phyloP scores from a whole-genome alignment of 306 rosid genomes.

The Vigna trinervia region DNA sequence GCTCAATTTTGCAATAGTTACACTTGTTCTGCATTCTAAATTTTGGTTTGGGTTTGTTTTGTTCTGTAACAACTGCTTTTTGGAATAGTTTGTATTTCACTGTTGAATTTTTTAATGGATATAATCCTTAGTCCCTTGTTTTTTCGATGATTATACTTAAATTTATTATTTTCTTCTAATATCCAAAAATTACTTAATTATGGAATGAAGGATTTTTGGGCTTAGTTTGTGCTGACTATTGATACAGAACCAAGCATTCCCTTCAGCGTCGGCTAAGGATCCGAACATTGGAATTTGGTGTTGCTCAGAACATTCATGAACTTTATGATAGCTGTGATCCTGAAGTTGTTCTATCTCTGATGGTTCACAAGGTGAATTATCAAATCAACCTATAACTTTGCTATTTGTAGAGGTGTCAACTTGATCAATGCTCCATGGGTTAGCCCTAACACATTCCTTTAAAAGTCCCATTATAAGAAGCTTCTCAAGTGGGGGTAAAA shows the following conservation, averaged over 20 bases:
- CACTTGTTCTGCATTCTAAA: constrained; percentile 27
- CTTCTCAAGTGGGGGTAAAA: no score
- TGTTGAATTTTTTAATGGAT: constrained; percentile 15
- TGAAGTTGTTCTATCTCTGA: constrained; percentile 85
- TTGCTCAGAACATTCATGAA: constrained; percentile 77
- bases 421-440: no score
- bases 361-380: constrained; percentile 84
- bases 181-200: constrained; percentile 40
- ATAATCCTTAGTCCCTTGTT: constrained; percentile 20
- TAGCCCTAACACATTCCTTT: no score
- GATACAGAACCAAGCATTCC: constrained; percentile 71
- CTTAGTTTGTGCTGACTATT: constrained; percentile 44
- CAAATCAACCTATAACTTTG: constrained; percentile 27
- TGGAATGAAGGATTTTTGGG: constrained; percentile 38
- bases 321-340: constrained; percentile 91
- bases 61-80: constrained; percentile 8
- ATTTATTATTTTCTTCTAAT: constrained; percentile 14
- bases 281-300: constrained; percentile 80
- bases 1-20: neutral
- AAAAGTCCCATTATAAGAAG: no score
- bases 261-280: constrained; percentile 86
- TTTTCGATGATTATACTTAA: constrained; percentile 31
- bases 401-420: neutral
- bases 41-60: constrained; percentile 26
- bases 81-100: constrained; percentile 25